phyloP scores from a whole-genome alignment of 2,329 filamentous ascomycete genomes.

The Alternaria sp. region DNA sequence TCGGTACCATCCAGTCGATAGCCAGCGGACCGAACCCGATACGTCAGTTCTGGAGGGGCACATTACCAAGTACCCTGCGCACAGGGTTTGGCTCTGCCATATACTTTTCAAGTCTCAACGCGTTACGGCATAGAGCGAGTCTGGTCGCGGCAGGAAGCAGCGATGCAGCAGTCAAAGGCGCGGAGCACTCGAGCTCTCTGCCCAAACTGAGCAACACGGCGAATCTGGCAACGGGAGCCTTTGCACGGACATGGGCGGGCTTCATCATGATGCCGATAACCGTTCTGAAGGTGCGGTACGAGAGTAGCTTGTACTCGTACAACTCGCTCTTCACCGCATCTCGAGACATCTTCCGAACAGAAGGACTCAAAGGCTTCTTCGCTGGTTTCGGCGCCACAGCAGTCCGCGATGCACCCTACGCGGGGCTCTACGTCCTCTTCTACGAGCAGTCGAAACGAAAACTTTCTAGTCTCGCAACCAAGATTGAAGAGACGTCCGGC shows the following conservation, averaged over 20 bases:
- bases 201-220: conserved; percentile 83
- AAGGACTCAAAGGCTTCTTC: conserved; percentile 86
- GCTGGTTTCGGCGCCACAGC: conserved; percentile 93
- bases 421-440: conserved; percentile 90
- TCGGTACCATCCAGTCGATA: conserved; percentile 72
- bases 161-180: conserved; percentile 16
- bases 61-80: conserved; percentile 87
- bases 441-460: conserved; percentile 83
- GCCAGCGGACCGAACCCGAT: conserved; percentile 70
- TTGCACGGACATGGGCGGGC: conserved; percentile 83
- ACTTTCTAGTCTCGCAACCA: conserved; percentile 52
- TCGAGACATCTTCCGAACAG: conserved; percentile 72
- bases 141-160: conserved; percentile 25
- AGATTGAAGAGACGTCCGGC: conserved; percentile 34
- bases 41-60: conserved; percentile 86
- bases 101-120: conserved; percentile 90
- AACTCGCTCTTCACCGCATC: conserved; percentile 75
- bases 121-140: conserved; percentile 72
- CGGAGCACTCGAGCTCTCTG: conserved; percentile 69
- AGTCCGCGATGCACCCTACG: conserved; percentile 93
- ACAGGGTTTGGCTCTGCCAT: conserved; percentile 92
- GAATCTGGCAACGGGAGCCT: conserved; percentile 84
- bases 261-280: conserved; percentile 95
- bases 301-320: conserved; percentile 86
- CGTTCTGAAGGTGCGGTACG: conserved; percentile 94